Conservation (phyloP, 495 filamentous ascomycete genomes). For the Neurospora sp. region DNA sequence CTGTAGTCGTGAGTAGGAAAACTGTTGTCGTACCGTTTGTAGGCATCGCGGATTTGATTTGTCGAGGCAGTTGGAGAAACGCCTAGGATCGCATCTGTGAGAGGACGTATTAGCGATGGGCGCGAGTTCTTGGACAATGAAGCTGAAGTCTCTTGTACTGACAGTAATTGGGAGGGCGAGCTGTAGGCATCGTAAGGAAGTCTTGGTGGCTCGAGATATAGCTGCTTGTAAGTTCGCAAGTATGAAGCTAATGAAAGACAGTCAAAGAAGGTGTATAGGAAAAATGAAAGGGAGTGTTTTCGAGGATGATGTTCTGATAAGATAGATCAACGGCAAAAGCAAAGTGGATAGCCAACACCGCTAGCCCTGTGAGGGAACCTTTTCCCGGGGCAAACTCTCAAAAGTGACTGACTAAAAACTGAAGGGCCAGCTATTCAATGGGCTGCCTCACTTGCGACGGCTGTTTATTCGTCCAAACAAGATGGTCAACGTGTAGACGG, state of each 20-base stretch:
- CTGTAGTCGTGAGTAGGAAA: neutral
- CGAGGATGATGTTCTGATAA: neutral
- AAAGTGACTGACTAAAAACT: neutral
- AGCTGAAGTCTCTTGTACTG: slow-evolving; percentile 11
- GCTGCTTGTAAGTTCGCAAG: neutral
- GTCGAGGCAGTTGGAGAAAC: slow-evolving; percentile 62
- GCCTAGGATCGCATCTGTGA: slow-evolving; percentile 58
- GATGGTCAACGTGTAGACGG: neutral
- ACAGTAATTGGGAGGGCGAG: slow-evolving; percentile 45
- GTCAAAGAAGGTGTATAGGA: neutral
- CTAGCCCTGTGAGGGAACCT: neutral
- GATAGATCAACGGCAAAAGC: neutral
- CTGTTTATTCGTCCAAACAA: neutral
- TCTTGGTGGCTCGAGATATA: neutral
- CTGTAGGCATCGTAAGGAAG: slow-evolving; percentile 25
- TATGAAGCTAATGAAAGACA: neutral
- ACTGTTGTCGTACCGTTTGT: slow-evolving; percentile 58
- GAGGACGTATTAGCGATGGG: slow-evolving; percentile 1
- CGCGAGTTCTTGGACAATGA: neutral
- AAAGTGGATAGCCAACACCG: neutral
- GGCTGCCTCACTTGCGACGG: neutral
- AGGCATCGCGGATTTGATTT: slow-evolving; percentile 85
- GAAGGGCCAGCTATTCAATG: neutral
- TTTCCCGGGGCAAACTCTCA: neutral
- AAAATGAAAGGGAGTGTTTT: neutral